These are phyloP conservation scores for Colletotrichum theobromicola DNA, from an alignment of 2,329 filamentous ascomycete genomes.

Conservation along the genomic window DNA sequence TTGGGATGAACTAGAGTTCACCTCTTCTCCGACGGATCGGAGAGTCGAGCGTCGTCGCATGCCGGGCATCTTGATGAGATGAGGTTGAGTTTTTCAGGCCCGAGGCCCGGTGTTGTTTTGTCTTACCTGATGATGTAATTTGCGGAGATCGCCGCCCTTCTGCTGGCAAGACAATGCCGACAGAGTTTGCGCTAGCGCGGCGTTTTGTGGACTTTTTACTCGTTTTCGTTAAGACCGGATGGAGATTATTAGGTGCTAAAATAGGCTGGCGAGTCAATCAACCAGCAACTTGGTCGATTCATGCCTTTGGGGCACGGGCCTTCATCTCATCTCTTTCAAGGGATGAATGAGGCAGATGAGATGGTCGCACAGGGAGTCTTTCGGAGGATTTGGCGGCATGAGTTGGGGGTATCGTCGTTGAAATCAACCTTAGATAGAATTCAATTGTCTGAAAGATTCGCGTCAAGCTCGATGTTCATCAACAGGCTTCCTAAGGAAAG, in stretches of 20 bases:
- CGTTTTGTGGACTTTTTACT: neutral
- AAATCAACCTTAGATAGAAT: neutral
- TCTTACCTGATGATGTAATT: constrained; percentile 11
- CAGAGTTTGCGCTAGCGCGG: constrained; percentile 3
- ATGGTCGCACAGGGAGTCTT: neutral
- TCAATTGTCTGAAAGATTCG: neutral
- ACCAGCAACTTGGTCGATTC: neutral
- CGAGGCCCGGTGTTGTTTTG: neutral
- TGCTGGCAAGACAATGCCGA: neutral
- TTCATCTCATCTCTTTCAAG: neutral
- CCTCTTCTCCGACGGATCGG: neutral
- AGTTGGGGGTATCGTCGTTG: neutral
- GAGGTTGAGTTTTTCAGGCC: constrained; percentile 5
- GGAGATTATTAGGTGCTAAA: neutral
- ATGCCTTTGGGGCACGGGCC: constrained; percentile 10
- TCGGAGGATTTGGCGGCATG: neutral
- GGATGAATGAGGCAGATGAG: neutral
- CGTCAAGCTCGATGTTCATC: neutral
- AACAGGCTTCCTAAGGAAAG: neutral
- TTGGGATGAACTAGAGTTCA: neutral
- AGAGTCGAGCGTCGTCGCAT: neutral
- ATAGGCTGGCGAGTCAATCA: constrained; percentile 1
- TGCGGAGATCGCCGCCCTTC: constrained; percentile 1
- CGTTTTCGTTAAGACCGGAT: neutral
- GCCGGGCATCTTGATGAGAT: neutral